These are phyloP conservation scores for Gnomoniopsis smithogilvyi DNA, from an alignment of 2,329 filamentous ascomycete genomes.

Conservation along the genomic window DNA sequence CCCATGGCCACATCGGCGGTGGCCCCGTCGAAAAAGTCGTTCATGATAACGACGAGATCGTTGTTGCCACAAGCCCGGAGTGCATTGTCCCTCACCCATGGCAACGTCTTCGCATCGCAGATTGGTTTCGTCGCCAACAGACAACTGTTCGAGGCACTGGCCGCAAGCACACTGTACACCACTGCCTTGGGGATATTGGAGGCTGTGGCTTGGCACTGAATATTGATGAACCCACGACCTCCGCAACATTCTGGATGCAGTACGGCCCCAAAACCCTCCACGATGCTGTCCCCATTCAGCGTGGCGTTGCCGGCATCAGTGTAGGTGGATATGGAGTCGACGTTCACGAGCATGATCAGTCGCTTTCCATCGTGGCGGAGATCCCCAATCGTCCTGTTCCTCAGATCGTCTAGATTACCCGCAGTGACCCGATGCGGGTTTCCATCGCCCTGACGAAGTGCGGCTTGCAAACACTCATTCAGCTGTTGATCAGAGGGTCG, in stretches of 20 bases:
- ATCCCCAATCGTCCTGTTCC: slow-evolving; percentile 28
- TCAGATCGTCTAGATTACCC: slow-evolving; percentile 32
- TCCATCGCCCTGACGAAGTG: slow-evolving; percentile 27
- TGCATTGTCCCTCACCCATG: slow-evolving; percentile 41
- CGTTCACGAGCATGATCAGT: slow-evolving; percentile 34
- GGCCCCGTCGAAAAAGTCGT: slow-evolving; percentile 50
- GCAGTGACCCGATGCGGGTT: slow-evolving; percentile 22
- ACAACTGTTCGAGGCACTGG: slow-evolving; percentile 40
- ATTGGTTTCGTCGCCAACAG: slow-evolving; percentile 46
- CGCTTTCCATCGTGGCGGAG: slow-evolving; percentile 33
- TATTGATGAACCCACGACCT: slow-evolving; percentile 35
- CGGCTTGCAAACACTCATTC: slow-evolving; percentile 32
- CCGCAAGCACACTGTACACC: slow-evolving; percentile 40
- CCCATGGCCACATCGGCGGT: slow-evolving; percentile 43
- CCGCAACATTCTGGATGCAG: slow-evolving; percentile 30
- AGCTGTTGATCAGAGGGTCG: slow-evolving; percentile 39
- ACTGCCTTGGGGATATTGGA: slow-evolving; percentile 46
- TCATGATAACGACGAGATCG: slow-evolving; percentile 43
- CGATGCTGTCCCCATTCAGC: slow-evolving; percentile 34
- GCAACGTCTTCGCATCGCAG: slow-evolving; percentile 45
- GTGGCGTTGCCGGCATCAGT: slow-evolving; percentile 39
- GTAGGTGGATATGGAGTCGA: slow-evolving; percentile 38
- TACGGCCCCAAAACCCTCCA: slow-evolving; percentile 31
- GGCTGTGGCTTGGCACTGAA: slow-evolving; percentile 51
- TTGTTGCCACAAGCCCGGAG: slow-evolving; percentile 33